phyloP scores from a whole-genome alignment of 371 early-diverging fungal genomes.

The Rhizopus sp. region DNA sequence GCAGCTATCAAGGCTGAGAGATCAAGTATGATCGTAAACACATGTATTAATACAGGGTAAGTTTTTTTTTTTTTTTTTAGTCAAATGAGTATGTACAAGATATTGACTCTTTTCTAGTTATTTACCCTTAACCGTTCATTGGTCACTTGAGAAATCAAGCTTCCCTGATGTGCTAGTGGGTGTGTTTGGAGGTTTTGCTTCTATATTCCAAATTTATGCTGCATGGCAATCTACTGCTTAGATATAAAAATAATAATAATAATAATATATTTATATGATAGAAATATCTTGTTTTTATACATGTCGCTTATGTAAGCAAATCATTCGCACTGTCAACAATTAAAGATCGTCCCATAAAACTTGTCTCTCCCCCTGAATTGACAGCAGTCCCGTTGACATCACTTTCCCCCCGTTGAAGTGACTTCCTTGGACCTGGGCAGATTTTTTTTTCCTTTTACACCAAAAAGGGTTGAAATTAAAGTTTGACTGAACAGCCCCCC shows the following conservation, averaged over 20 bases:
- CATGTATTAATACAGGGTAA: slow-evolving; percentile 83
- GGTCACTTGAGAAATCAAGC: slow-evolving; percentile 79
- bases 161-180: slow-evolving; percentile 94
- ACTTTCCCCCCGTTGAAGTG: neutral
- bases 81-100: neutral
- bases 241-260: neutral
- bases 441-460: slow-evolving; percentile 1
- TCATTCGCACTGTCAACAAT: too few species aligned
- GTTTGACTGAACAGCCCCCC: neutral
- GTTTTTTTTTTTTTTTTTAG: slow-evolving; percentile 2
- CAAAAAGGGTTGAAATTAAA: neutral
- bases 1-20: slow-evolving; percentile 58
- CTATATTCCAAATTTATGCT: slow-evolving; percentile 79
- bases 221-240: slow-evolving; percentile 80
- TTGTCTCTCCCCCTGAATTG: too few species aligned
- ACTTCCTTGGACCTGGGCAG: slow-evolving; percentile 3
- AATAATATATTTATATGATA: too few species aligned
- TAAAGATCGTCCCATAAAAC: too few species aligned
- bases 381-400: too few species aligned
- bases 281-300: too few species aligned
- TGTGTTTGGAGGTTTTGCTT: slow-evolving; percentile 90
- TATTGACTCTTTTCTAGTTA: slow-evolving; percentile 53
- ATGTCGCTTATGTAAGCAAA: too few species aligned
- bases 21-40: slow-evolving; percentile 63
- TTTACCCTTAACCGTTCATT: slow-evolving; percentile 92